Evolutionary conservation across 345 rosid genomes (phyloP), one percentile per base, ranked within the genome.

Genomic region (Excoecaria cochinchinensis): DNA sequence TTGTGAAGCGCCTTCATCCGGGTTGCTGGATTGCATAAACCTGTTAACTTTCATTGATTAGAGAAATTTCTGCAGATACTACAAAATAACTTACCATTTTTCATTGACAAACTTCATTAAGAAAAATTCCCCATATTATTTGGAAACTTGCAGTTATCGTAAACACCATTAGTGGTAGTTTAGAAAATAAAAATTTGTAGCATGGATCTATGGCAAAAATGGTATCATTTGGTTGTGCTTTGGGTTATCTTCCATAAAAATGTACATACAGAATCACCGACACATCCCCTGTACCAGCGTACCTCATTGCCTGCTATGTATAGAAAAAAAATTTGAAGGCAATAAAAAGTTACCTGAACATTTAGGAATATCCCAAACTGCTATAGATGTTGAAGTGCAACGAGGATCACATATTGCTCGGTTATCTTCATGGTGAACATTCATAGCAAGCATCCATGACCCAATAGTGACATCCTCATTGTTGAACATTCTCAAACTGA

Each of bases 391-490:
- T 24, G 94, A 84, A 39, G 93, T 85, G 77, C 97, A 93, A 71
- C 76, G 85, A 60, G 97, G 92, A 82, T 93, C 90, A 58, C 98
- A 93, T 71, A 91, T 78, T 71, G 91, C 93, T 62, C 88, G 84
- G 77, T 89, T 90, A 75, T 91, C 93, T 76, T 91, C 98, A 25
- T 93, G 94, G 61, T 84, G 82, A 56, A 87, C 93, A 69, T 93
- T 87, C 97, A 93, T 93, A 8, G 91, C 88, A 21, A 93, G 92
- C 98, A 91, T 93, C 98, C 98, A 91, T 39, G 97, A 90, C 15
- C 98, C 98, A 7, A 91, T 90, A n/a, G 87, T 89, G 77, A 91
- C 98, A 84, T 93, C 97, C 86, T 92, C 93, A 76, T 92, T 90
- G 87, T 86, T 89, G 73, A 90, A 92, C 93, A 92, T 90, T 81